Conservation (phyloP, 768 basidiomycete species). For the Trametes gibbosa region DNA sequence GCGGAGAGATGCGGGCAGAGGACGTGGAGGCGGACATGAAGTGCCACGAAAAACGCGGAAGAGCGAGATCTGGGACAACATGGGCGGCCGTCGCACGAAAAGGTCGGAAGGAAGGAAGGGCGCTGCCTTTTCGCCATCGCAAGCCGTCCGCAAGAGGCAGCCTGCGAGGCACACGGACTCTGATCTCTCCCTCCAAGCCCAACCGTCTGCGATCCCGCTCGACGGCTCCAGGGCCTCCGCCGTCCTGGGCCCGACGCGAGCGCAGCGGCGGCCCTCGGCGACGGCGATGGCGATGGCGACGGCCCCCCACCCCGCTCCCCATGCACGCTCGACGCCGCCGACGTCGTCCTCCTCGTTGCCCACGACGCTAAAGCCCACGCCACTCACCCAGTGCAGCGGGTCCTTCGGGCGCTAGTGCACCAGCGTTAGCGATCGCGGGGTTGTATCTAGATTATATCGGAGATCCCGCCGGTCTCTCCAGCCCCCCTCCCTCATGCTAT, state of each 20-base stretch:
- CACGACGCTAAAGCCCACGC: not conserved
- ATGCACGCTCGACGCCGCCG: not conserved
- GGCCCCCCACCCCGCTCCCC: not conserved
- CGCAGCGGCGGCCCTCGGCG: not conserved
- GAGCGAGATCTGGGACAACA: not conserved
- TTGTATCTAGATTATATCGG: not conserved
- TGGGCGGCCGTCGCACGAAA: slow-evolving; percentile 9
- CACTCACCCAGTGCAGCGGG: not conserved
- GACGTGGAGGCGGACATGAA: not conserved
- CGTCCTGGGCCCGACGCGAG: not conserved
- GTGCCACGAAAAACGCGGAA: slow-evolving; percentile 13
- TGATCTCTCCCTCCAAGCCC: too few species aligned
- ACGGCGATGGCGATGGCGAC: too few species aligned
- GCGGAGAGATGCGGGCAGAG: not conserved
- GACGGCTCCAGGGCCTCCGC: too few species aligned
- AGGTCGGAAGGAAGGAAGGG: slow-evolving; percentile 3
- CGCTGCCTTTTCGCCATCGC: not conserved
- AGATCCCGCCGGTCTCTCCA: not conserved
- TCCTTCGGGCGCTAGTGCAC: not conserved
- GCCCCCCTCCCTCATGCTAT: not conserved
- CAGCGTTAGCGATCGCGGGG: not conserved
- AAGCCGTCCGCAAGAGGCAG: slow-evolving; percentile 23
- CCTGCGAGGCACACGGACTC: slow-evolving; percentile 30
- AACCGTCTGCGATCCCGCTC: too few species aligned
- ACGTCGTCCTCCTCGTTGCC: not conserved